A percentile compares a stretch with the other conserved stretches of the same genome.
These are phyloP conservation scores for Stereocaulon alpinum DNA, from an alignment of 495 filamentous ascomycete genomes.

Conservation along the genomic window DNA sequence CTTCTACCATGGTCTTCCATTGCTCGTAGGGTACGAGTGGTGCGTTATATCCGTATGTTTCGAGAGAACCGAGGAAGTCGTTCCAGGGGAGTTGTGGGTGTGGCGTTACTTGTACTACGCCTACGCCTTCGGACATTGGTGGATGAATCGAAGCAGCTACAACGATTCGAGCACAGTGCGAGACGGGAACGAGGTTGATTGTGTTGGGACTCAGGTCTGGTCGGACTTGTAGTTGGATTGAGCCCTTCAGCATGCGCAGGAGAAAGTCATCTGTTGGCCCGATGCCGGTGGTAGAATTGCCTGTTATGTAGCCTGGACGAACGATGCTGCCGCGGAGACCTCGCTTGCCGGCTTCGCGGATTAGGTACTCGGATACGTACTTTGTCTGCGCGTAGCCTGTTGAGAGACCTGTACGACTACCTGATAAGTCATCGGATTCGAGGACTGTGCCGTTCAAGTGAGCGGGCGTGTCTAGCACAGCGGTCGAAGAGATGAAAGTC, in stretches of 20 bases:
- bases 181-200: constrained; percentile 83
- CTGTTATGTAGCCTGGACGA: constrained; percentile 78
- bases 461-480: constrained; percentile 68
- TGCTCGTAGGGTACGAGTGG: constrained; percentile 40
- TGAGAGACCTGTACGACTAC: constrained; percentile 53
- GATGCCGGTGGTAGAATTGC: constrained; percentile 36
- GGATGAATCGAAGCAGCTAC: constrained; percentile 62
- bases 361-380: constrained; percentile 72
- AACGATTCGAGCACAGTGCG: constrained; percentile 70
- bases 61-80: constrained; percentile 60
- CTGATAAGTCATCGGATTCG: constrained; percentile 53
- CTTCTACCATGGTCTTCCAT: constrained; percentile 44
- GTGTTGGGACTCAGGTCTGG: constrained; percentile 71
- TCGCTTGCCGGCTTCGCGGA: constrained; percentile 65
- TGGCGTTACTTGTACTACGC: constrained; percentile 67
- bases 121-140: constrained; percentile 33
- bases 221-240: constrained; percentile 61
- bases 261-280: constrained; percentile 75
- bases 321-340: constrained; percentile 70
- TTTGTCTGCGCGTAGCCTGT: constrained; percentile 92
- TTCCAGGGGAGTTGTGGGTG: constrained; percentile 74
- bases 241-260: constrained; percentile 80
- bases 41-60: constrained; percentile 67
- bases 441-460: constrained; percentile 43
- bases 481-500: constrained; percentile 79